phyloP scores from a whole-genome alignment of 768 basidiomycete species.

The Pleurotus pulmonarius region DNA sequence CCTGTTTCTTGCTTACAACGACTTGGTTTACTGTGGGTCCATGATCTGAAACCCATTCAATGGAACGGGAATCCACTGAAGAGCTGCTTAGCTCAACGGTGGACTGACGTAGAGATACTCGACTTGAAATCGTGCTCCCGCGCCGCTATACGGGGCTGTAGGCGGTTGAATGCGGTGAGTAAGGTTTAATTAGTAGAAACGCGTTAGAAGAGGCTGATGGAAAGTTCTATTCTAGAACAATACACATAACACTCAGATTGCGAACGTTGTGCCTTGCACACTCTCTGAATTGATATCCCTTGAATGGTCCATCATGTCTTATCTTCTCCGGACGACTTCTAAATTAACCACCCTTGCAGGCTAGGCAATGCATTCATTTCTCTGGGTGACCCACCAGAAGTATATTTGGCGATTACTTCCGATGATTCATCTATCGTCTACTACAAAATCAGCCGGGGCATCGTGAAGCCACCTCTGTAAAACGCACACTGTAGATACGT shows the following conservation, averaged over 20 bases:
- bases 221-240: neutral
- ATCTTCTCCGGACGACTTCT: neutral
- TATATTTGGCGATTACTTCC: slow-evolving; percentile 70
- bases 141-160: slow-evolving; percentile 52
- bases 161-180: slow-evolving; percentile 48
- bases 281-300: neutral
- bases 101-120: slow-evolving; percentile 49
- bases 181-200: neutral
- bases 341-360: slow-evolving; percentile 30
- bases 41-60: neutral
- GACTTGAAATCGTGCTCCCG: slow-evolving; percentile 37
- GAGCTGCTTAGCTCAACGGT: slow-evolving; percentile 56
- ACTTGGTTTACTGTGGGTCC: slow-evolving; percentile 54
- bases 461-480: slow-evolving; percentile 68
- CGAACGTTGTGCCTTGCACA: neutral
- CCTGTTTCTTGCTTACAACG: slow-evolving; percentile 76
- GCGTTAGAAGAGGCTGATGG: neutral
- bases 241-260: neutral
- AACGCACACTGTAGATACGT: neutral
- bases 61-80: too few relatives aligned
- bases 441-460: slow-evolving; percentile 75
- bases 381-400: slow-evolving; percentile 40
- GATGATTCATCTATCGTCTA: slow-evolving; percentile 83
- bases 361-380: slow-evolving; percentile 52
- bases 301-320: neutral